Conservation (phyloP, 2,329 filamentous ascomycete genomes). For the Periconia sp. region DNA sequence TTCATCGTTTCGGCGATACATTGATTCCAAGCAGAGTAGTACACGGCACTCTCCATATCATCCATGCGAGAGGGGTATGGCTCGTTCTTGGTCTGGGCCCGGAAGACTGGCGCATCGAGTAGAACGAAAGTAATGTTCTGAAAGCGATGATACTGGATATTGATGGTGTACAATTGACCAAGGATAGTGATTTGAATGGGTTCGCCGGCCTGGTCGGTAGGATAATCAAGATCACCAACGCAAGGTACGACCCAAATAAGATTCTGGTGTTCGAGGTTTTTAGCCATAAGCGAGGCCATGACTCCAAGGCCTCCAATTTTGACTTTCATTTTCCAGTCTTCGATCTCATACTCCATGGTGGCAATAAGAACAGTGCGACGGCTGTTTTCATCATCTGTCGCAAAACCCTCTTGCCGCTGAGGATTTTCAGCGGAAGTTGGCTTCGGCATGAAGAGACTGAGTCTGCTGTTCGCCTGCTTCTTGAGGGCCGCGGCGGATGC, state of each 20-base stretch:
- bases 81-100: conserved; percentile 66
- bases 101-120: conserved; percentile 70
- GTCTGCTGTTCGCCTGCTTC: conserved; percentile 2
- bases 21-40: conserved; percentile 74
- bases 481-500: conserved; percentile 5
- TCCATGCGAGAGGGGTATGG: conserved; percentile 74
- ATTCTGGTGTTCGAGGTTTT: conserved; percentile 68
- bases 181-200: conserved; percentile 69
- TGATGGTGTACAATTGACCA: conserved; percentile 65
- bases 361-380: conserved; percentile 68
- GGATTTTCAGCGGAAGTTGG: conserved; percentile 1
- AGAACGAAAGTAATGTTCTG: conserved; percentile 73
- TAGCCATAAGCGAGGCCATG: conserved; percentile 73
- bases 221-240: conserved; percentile 70
- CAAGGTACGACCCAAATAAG: conserved; percentile 62
- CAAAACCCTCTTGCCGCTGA: conserved; percentile 20
- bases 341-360: conserved; percentile 75
- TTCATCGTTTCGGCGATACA: conserved; percentile 69
- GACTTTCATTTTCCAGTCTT: conserved; percentile 73
- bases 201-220: conserved; percentile 62
- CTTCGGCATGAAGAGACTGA: conserved; percentile 11
- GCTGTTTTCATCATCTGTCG: conserved; percentile 22
- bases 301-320: conserved; percentile 74
- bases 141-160: conserved; percentile 67
- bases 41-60: conserved; percentile 70